These are phyloP conservation scores for Flaveria ramosissima DNA, from an alignment of 129 eudicot species.

Conservation along the genomic window DNA sequence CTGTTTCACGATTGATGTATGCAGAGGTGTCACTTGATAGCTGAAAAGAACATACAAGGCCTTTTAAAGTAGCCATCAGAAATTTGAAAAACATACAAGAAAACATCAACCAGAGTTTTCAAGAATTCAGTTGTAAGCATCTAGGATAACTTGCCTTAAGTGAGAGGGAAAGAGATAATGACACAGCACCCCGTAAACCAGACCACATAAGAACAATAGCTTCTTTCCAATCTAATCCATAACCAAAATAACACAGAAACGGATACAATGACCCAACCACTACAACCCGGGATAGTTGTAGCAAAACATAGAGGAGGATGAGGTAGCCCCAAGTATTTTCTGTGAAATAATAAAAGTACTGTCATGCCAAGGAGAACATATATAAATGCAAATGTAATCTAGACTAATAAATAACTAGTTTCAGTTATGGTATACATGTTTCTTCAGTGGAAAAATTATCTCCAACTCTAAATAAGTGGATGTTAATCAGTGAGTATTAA, in stretches of 20 bases:
- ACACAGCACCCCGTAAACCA: conserved; percentile 91
- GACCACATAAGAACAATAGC: conserved; percentile 80
- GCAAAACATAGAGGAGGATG: conserved; percentile 65
- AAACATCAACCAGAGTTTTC: not conserved
- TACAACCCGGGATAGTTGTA: conserved; percentile 64
- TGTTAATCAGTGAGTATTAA: too few relatives aligned
- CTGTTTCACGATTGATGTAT: conserved; percentile 62
- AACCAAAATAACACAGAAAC: conserved; percentile 71
- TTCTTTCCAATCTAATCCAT: conserved; percentile 95
- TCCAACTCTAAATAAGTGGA: not conserved
- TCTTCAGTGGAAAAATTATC: not conserved
- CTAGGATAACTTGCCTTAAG: conserved; percentile 62
- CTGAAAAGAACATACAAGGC: conserved; percentile 47
- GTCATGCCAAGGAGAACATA: conserved; percentile 19
- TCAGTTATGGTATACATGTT: not conserved
- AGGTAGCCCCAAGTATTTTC: conserved; percentile 88
- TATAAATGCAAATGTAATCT: too few relatives aligned
- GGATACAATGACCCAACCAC: conserved; percentile 79
- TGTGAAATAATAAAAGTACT: conserved; percentile 27
- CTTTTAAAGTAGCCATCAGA: not conserved
- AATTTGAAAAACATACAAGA: not conserved
- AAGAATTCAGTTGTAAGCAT: not conserved
- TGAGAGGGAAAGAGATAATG: conserved; percentile 84
- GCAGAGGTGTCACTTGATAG: conserved; percentile 59
- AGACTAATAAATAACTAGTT: not conserved